Evolutionary conservation across 139 green algal genomes (phyloP).

Genomic region (Coelastrella sp.): DNA sequence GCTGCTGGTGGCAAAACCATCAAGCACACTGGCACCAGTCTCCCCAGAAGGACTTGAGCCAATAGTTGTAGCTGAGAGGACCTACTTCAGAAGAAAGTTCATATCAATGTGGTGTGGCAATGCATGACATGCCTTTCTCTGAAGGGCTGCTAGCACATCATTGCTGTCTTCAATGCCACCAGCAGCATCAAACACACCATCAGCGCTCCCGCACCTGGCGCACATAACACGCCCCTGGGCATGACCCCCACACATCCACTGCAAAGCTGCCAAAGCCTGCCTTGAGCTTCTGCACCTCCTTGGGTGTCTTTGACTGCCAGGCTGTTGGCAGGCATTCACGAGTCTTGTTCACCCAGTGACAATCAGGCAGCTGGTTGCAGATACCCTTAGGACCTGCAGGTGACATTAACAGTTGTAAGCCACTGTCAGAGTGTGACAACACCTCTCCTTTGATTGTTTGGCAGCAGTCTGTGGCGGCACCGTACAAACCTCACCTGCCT

Average conservation of each 20-base stretch:
- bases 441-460: not conserved
- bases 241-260: not conserved
- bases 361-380: conserved; percentile 18
- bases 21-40: no score
- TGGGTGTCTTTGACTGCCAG: not conserved
- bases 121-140: not conserved
- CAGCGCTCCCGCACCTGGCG: conserved; percentile 1
- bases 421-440: not conserved
- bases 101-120: not conserved
- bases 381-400: conserved; percentile 12
- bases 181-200: not conserved
- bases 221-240: conserved; percentile 19
- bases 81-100: no score
- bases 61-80: no score
- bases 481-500: not conserved
- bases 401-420: not conserved
- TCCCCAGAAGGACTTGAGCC: no score
- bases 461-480: not conserved
- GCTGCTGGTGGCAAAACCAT: no score
- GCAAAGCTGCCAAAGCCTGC: not conserved
- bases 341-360: not conserved
- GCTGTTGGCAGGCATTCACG: not conserved
- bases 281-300: not conserved
- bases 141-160: not conserved
- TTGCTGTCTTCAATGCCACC: not conserved